Evolutionary conservation across 495 filamentous ascomycete species (phyloP), one percentile per base, ranked within the genome.

Genomic region (Penicillium angulare): DNA sequence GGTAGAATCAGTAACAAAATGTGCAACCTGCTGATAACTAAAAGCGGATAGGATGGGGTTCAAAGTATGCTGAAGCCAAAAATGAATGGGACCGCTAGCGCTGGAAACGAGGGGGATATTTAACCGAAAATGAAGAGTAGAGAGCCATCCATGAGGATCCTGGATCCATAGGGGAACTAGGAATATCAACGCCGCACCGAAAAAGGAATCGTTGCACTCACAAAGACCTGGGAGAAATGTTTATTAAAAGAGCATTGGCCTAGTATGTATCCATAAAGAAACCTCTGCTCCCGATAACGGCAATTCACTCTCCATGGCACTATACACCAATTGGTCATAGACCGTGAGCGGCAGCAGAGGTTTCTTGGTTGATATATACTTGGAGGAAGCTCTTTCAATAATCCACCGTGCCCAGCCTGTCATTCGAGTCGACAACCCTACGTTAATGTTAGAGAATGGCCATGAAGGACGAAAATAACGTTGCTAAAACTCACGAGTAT

Each of bases 401-500:
- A 51, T 79, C 77, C 49, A 69, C 64, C 26, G 67, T 51, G 7
- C 79, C 79, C 38, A 80, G 53, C 47, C 74, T 73, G 49, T 81
- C 79, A 49, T 73, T 80, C 23, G 77, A 68, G 50, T 81, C 78
- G 15, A 80, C 64, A 18, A 81, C 72, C 21, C 78, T 80, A 4
- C 3, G 16, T 12, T 9, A 36, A 1, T 10, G 22, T 65, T 50
- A 65, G 51, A 31, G 31, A 13, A 56, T 38, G 22, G 34, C 33
- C 32, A 10, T 15, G 27, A 48, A 24, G 20, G 13, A 13, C 7
- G 20, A 18, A 18, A 34, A 26, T 24, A 6, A 7, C 3, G 17
- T 33, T n/a, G 12, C 8, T 5, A 5, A 34, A 26, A 80, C 87
- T 66, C 72, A 91, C 87, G 86, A 89, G 60, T 89, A 96, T 65